Conservation (phyloP, 345 rosid genomes). For the Mercurialis annua region DNA sequence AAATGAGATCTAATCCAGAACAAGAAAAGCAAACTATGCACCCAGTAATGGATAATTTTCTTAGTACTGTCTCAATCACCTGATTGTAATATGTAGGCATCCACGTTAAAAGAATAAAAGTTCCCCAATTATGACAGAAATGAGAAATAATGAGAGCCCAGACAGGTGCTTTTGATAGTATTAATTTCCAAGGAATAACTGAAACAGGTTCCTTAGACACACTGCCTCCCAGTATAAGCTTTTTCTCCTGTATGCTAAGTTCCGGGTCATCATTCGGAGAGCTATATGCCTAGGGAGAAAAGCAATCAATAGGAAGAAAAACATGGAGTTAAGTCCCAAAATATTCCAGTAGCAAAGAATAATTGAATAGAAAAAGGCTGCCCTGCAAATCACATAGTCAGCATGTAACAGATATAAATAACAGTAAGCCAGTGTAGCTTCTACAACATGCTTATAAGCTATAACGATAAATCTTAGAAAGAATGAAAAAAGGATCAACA, state of each 20-base stretch:
- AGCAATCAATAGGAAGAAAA: conserved; percentile 19
- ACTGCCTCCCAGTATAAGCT: conserved; percentile 57
- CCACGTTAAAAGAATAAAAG: conserved; percentile 93
- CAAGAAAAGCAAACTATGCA: not conserved
- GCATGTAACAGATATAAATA: not conserved
- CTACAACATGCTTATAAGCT: not conserved
- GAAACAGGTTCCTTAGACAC: conserved; percentile 73
- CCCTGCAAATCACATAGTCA: not conserved
- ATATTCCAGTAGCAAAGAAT: not conserved
- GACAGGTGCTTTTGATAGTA: conserved; percentile 87
- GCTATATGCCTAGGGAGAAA: conserved; percentile 73
- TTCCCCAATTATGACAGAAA: conserved; percentile 99
- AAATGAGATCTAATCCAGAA: not conserved
- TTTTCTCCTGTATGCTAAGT: conserved; percentile 61
- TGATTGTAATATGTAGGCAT: conserved; percentile 99
- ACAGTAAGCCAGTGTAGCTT: not conserved
- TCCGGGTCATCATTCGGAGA: conserved; percentile 81
- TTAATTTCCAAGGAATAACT: conserved; percentile 90
- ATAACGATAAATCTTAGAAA: not conserved
- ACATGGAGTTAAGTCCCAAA: conserved; percentile 8
- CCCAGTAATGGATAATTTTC: not conserved
- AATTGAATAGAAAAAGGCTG: not conserved
- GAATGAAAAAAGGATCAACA: not conserved
- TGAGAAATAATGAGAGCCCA: conserved; percentile 97
- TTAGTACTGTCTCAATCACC: conserved; percentile 38